Base-by-base conservation (phyloP, 1,284 basidiomycete genomes). In the Moesziomyces sp. region DNA sequence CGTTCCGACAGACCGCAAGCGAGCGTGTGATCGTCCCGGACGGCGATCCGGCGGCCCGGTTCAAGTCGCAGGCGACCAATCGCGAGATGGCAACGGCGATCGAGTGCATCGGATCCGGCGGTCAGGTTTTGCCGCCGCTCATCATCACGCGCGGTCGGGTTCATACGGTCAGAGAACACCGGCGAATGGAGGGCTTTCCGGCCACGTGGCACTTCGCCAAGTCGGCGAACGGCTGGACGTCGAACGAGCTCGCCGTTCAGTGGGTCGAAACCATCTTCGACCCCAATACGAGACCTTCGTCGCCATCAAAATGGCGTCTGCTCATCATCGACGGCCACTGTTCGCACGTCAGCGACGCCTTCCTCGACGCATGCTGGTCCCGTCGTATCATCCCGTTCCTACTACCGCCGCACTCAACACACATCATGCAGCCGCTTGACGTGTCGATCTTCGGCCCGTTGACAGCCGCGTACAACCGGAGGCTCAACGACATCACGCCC, bases 21-120 rank as follows among this genome's bases (percentile, higher is more conserved):
- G 43, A 61, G 58, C 47, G 14, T 0, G 35, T 61, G 8, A 7
- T 61, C 45, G 58, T 61, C 18, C 52, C 58, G 28, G 10, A 26
- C 2, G 42, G 42, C n/a, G 24, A 52, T 14, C 50, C 21, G 24
- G 50, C 50, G 10, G 11, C 35, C 30, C 30, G 57, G 38, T 59
- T 59, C 50, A 52, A 23, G 24, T 43, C 50, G 1, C 51, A 54
- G 43, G 51, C 58, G 28, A 51, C 51, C 1, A 49, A 9, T 28
- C 16, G 47, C 28, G 58, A 54, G 42, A 53, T 9, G 26, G 46
- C 52, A 23, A 60, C 46, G 9, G 58, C 53, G 23, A 50, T 54
- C 18, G 47, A 60, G 21, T 60, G 58, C 30, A 60, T 60, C 38
- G 40, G 58, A 23, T 49, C 46, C 24, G 50, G 46, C 5, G 58